A percentile compares a stretch with the other conserved stretches of the same genome.
Conservation (phyloP, 805 yeast genomes). For the Kuraishia cidri region DNA sequence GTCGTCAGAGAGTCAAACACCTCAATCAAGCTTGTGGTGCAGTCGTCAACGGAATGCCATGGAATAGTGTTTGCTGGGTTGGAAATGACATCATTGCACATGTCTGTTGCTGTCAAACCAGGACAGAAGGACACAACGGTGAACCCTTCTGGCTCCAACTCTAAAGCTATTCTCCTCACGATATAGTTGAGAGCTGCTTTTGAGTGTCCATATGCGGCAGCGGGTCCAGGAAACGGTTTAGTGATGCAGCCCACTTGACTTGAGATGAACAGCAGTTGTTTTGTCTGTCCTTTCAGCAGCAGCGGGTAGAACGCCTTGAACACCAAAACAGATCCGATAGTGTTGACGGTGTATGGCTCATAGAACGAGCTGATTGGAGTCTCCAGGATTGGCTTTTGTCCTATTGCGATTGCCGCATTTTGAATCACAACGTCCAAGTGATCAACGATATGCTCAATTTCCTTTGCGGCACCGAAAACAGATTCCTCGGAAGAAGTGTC, state of each 20-base stretch:
- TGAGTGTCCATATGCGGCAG: constrained; percentile 24
- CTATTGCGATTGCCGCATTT: constrained; percentile 1
- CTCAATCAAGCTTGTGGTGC: not conserved
- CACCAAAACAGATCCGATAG: constrained; percentile 14
- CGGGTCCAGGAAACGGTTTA: constrained; percentile 7
- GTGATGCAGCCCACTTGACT: constrained; percentile 15
- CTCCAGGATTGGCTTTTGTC: not conserved
- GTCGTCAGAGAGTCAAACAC: not conserved
- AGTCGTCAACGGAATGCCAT: constrained; percentile 8
- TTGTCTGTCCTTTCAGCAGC: constrained; percentile 10
- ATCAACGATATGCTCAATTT: not conserved
- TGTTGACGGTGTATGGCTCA: constrained; percentile 11
- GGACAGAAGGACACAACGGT: constrained; percentile 25
- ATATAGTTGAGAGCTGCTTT: constrained; percentile 28
- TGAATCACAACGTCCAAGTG: constrained; percentile 1
- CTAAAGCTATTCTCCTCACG: constrained; percentile 15
- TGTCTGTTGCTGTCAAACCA: constrained; percentile 26
- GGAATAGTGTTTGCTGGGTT: not conserved
- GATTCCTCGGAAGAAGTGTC: not conserved
- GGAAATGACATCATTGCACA: constrained; percentile 9
- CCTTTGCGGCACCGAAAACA: not conserved
- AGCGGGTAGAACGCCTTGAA: constrained; percentile 12
- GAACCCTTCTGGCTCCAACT: constrained; percentile 15
- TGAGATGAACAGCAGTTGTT: constrained; percentile 18
- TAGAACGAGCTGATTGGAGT: not conserved